These are phyloP conservation scores for Dendryphion nanum DNA, from an alignment of 2,329 filamentous ascomycete species.

Conservation along the genomic window DNA sequence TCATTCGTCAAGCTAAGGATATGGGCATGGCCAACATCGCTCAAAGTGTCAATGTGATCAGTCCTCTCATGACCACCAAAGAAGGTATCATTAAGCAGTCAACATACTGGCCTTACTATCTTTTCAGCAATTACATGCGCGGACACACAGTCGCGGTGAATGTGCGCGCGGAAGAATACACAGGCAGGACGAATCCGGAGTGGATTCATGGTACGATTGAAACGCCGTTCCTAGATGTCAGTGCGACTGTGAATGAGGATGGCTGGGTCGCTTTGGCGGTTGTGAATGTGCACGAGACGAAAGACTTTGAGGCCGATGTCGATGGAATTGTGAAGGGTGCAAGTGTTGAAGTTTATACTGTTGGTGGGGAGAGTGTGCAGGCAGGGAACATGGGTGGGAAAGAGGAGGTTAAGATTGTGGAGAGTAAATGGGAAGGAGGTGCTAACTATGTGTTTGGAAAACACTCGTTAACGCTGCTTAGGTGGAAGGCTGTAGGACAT, in stretches of 20 bases:
- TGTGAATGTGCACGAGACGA: constrained; percentile 66
- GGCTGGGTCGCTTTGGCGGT: constrained; percentile 67
- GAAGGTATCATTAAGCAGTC: constrained; percentile 67
- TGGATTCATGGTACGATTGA: constrained; percentile 67
- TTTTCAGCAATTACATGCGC: constrained; percentile 72
- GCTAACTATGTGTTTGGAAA: constrained; percentile 65
- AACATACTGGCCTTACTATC: constrained; percentile 71
- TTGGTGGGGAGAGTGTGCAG: constrained; percentile 57
- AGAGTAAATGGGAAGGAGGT: constrained; percentile 63
- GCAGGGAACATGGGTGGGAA: constrained; percentile 63
- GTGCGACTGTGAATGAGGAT: constrained; percentile 58
- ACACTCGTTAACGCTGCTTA: constrained; percentile 68
- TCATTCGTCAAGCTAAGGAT: constrained; percentile 68
- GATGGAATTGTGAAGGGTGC: constrained; percentile 48
- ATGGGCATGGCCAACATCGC: constrained; percentile 79
- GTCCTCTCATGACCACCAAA: constrained; percentile 69
- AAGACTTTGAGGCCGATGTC: constrained; percentile 60
- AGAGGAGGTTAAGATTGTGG: constrained; percentile 60
- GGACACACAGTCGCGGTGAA: constrained; percentile 67
- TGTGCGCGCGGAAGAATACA: constrained; percentile 62
- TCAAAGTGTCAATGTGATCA: constrained; percentile 76
- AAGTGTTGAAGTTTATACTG: constrained; percentile 60
- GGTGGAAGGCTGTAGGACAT: constrained; percentile 44
- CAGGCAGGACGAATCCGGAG: constrained; percentile 62
- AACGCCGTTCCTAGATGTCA: constrained; percentile 69